A percentile compares a stretch with the other conserved stretches of the same genome.
Conservation (phyloP, 139 green algal genomes). For the Coelastrella sp. region DNA sequence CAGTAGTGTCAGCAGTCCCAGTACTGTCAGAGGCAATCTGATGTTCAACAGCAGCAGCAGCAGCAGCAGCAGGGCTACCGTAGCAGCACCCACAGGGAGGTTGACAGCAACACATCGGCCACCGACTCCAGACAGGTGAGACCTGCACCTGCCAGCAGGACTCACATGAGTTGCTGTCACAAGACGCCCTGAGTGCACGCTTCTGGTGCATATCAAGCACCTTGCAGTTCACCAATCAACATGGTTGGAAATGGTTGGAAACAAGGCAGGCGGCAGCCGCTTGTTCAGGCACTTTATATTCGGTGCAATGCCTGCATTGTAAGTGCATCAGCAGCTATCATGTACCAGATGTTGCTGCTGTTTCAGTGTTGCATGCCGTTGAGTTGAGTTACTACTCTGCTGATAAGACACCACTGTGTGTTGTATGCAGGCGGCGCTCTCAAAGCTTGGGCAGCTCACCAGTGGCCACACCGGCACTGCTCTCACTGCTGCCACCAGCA, state of each 20-base stretch:
- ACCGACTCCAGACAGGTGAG: constrained; percentile 38
- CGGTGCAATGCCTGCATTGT: neutral
- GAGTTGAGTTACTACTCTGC: neutral
- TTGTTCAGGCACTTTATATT: neutral
- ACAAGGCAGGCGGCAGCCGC: too few relatives aligned
- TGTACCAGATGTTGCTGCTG: neutral
- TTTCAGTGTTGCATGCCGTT: too few relatives aligned
- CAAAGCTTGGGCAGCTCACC: constrained; percentile 34
- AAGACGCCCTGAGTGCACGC: too few relatives aligned
- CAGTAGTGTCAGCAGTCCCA: constrained; percentile 13
- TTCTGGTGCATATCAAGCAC: too few relatives aligned
- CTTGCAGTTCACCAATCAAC: too few relatives aligned
- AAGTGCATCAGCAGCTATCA: neutral
- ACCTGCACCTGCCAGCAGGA: too few relatives aligned
- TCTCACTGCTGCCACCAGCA: constrained; percentile 1
- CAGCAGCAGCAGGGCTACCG: neutral
- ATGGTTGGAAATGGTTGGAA: too few relatives aligned
- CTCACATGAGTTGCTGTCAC: too few relatives aligned
- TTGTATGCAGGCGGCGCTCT: constrained; percentile 17
- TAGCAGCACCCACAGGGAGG: neutral
- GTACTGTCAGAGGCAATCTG: constrained; percentile 1
- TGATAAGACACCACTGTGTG: neutral
- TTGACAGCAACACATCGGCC: constrained; percentile 31
- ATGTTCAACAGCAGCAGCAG: neutral
- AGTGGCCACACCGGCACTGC: neutral